phyloP scores from a whole-genome alignment of 2,329 filamentous ascomycete species.

The Proliferodiscus dingleyae region DNA sequence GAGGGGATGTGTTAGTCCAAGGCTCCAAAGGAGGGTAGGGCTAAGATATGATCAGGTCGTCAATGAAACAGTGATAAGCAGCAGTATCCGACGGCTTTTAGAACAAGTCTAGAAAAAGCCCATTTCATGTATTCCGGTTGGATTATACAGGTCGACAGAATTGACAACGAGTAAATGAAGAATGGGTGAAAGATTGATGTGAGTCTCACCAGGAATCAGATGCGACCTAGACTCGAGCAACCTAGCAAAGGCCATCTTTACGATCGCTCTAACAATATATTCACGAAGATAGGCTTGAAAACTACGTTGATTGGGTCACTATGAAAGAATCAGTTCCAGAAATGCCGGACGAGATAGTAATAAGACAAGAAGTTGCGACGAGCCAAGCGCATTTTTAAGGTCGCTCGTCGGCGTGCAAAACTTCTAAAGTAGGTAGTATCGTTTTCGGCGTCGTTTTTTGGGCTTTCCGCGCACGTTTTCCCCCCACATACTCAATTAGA shows the following conservation, averaged over 20 bases:
- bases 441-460: too few relatives aligned
- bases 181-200: constrained; percentile 2
- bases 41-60: not conserved
- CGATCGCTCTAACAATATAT: not conserved
- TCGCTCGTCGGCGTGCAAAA: too few relatives aligned
- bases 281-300: not conserved
- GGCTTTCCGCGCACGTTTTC: too few relatives aligned
- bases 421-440: too few relatives aligned
- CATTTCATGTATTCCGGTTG: too few relatives aligned
- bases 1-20: not conserved
- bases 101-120: too few relatives aligned
- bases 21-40: not conserved
- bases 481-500: too few relatives aligned
- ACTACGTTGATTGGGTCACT: not conserved
- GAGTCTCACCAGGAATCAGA: constrained; percentile 32
- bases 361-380: not conserved
- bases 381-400: too few relatives aligned
- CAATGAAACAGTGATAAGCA: not conserved
- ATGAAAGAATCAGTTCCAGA: too few relatives aligned
- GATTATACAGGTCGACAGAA: too few relatives aligned
- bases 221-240: constrained; percentile 38
- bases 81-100: constrained; percentile 61
- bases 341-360: not conserved
- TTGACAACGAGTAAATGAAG: too few relatives aligned
- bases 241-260: constrained; percentile 25